Evolutionary conservation across 192 early-diverging fungal genomes (phyloP), one percentile per base, ranked within the genome.

Genomic region (Obelidium mucronatum): DNA sequence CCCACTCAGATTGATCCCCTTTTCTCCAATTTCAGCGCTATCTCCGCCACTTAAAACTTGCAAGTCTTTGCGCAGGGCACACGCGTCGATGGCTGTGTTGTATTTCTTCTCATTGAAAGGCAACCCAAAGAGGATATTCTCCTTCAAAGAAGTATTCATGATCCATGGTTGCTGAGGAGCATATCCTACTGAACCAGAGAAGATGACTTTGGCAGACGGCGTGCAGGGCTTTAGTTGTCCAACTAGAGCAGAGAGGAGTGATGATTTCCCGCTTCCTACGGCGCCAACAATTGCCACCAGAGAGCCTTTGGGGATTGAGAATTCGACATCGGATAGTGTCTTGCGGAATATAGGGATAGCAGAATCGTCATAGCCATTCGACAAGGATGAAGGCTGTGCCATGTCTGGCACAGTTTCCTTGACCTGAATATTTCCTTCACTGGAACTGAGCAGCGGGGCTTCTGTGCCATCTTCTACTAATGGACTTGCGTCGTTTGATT

Each of bases 131-230:
- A 89, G 72, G 69, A 96, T 91, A 68, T 96, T 91, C 17, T 80
- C 78, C 63, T 82, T 69, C 4, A 88, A 36, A 19, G 89, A 88
- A 54, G 91, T 70, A 61, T 86, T 94, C 83, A 93, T 58, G 40
- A 97, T 92, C 95, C 95, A 97, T 1, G 96, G 89, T 34, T 90
- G 86, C 80, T 96, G 96, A 35, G 92, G 87, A 15, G 87, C 85
- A 75, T 95, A 96, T 6, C 91, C 92, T 17, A 98, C 85, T 2
- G 78, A 84, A 2, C 93, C 93, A 17, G 82, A 78, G 8, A 93
- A 85, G 0, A 80, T 63, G 1, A 94, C 90, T 28, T 67, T 59
- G 0, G 92, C 90, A 31, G 58, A 40, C 2, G 42, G 1, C 28
- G 42, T 19, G 22, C 24, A 44, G 36, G 70, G 67, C 26, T 78